Percentiles rank a stretch among this genome's conserved stretches.
phyloP scores from a whole-genome alignment of 345 rosid species.

The Syzygium grande region DNA sequence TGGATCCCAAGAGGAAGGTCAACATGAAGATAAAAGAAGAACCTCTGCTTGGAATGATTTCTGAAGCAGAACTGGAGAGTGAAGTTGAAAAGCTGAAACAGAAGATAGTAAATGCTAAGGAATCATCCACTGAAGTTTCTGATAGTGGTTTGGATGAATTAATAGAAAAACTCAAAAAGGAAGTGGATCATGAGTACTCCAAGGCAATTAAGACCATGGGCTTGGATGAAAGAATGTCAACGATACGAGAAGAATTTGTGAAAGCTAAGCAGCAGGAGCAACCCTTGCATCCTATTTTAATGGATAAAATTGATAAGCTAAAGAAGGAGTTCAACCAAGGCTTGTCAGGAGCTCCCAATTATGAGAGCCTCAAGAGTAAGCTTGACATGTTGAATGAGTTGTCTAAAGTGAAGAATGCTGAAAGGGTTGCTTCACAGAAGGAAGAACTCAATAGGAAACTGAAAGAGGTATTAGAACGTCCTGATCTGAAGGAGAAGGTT shows the following conservation, averaged over 20 bases:
- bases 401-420: slow-evolving; percentile 44
- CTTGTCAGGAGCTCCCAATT: slow-evolving; percentile 53
- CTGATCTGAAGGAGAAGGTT: slow-evolving; percentile 56
- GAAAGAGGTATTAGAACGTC: slow-evolving; percentile 43
- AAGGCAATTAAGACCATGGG: slow-evolving; percentile 60
- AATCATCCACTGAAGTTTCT: slow-evolving; percentile 47
- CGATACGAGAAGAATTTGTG: slow-evolving; percentile 39
- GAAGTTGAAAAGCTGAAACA: slow-evolving; percentile 66
- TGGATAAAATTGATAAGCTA: slow-evolving; percentile 58
- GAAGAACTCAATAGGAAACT: slow-evolving; percentile 49
- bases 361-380: slow-evolving; percentile 52
- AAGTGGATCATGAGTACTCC: slow-evolving; percentile 64
- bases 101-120: slow-evolving; percentile 58
- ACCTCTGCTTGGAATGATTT: slow-evolving; percentile 18
- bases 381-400: slow-evolving; percentile 65
- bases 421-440: slow-evolving; percentile 19
- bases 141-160: slow-evolving; percentile 42
- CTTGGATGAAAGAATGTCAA: slow-evolving; percentile 37
- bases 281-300: slow-evolving; percentile 44
- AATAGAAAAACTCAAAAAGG: slow-evolving; percentile 61
- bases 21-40: slow-evolving; percentile 72
- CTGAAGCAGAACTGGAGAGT: slow-evolving; percentile 41
- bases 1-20: slow-evolving; percentile 53
- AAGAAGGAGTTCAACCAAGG: slow-evolving; percentile 46
- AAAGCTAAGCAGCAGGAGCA: slow-evolving; percentile 45